These are phyloP conservation scores for Yamadazyma akitaensis DNA, from an alignment of 805 yeast species.

Conservation along the genomic window DNA sequence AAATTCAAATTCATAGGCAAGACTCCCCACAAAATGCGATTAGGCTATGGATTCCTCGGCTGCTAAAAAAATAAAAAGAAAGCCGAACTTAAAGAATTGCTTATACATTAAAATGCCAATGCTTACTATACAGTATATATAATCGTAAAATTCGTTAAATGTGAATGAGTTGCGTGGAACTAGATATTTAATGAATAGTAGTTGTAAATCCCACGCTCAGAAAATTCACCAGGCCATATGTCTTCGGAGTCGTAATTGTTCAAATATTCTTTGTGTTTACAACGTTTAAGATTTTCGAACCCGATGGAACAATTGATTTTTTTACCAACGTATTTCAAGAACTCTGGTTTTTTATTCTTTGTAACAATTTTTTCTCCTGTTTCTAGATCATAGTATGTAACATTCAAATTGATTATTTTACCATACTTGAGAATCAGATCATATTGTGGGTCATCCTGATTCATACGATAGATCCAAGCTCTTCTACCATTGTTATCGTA, in stretches of 20 bases:
- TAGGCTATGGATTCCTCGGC: background rate
- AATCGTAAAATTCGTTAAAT: slow-evolving; percentile 4
- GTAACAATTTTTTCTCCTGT: slow-evolving; percentile 59
- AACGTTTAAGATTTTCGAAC: slow-evolving; percentile 37
- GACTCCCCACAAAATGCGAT: slow-evolving; percentile 4
- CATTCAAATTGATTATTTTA: slow-evolving; percentile 26
- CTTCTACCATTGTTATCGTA: slow-evolving; percentile 70
- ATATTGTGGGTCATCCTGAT: slow-evolving; percentile 29
- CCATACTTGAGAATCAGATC: slow-evolving; percentile 19
- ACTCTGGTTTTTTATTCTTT: slow-evolving; percentile 44
- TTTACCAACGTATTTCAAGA: slow-evolving; percentile 50
- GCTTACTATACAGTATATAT: slow-evolving; percentile 2
- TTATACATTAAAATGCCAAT: background rate
- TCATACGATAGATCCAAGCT: slow-evolving; percentile 67
- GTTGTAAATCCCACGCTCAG: slow-evolving; percentile 54
- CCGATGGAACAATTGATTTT: slow-evolving; percentile 57
- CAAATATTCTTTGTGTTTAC: slow-evolving; percentile 29
- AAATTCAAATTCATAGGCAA: background rate
- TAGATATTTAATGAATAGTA: slow-evolving; percentile 52
- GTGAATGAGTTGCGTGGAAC: background rate
- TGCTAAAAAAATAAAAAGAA: background rate
- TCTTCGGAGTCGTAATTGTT: slow-evolving; percentile 28
- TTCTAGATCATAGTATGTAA: slow-evolving; percentile 57
- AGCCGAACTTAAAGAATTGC: background rate
- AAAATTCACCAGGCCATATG: slow-evolving; percentile 52